phyloP scores from a whole-genome alignment of 2,329 filamentous ascomycete genomes.

The Pseudocercospora musae region DNA sequence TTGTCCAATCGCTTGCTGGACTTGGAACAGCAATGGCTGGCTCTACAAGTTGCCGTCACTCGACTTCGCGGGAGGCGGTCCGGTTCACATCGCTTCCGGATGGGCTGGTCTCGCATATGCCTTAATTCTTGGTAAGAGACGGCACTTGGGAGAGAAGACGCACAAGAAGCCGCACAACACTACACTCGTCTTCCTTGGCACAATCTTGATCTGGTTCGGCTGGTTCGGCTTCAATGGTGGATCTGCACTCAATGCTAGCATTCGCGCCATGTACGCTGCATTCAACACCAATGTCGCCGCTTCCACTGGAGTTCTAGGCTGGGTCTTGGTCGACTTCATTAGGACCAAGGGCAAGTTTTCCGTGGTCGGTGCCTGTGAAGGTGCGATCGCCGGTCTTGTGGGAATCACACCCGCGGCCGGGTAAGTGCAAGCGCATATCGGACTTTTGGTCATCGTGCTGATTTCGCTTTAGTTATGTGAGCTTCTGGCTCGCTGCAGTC shows the following conservation, averaged over 20 bases:
- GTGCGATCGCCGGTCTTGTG: conserved; percentile 58
- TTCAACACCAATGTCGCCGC: conserved; percentile 60
- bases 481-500: conserved; percentile 43
- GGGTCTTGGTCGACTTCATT: conserved; percentile 54
- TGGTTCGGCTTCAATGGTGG: conserved; percentile 46
- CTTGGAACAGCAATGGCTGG: conserved; percentile 66
- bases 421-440: not conserved
- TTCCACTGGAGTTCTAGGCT: conserved; percentile 53
- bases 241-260: conserved; percentile 51
- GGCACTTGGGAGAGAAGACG: conserved; percentile 46
- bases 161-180: conserved; percentile 61
- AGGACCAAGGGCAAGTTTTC: conserved; percentile 52
- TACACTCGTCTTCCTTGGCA: conserved; percentile 61
- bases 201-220: conserved; percentile 63
- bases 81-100: conserved; percentile 62
- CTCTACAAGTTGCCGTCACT: conserved; percentile 58
- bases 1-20: conserved; percentile 63
- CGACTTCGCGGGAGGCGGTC: conserved; percentile 61
- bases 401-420: conserved; percentile 50
- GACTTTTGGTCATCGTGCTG: not conserved
- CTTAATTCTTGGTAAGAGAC: conserved; percentile 59
- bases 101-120: conserved; percentile 64
- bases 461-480: conserved; percentile 37
- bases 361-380: conserved; percentile 56
- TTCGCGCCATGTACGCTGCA: conserved; percentile 54